Conservation (phyloP, 768 basidiomycete genomes). For the Suillus paluster region DNA sequence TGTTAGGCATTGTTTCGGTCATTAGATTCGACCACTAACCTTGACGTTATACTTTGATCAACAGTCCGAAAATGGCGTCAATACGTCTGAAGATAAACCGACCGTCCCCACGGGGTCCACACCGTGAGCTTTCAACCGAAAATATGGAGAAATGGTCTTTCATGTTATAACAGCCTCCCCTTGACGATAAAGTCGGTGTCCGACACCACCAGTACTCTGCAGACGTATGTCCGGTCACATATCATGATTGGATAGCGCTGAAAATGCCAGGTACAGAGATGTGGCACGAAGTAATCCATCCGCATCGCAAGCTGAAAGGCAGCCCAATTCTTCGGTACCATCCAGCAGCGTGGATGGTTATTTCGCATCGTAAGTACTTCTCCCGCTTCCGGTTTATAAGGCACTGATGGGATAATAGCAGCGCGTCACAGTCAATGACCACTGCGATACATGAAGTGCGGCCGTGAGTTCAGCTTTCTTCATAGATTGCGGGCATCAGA, state of each 20-base stretch:
- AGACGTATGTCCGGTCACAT: not conserved
- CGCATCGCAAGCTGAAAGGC: not conserved
- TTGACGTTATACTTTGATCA: not conserved
- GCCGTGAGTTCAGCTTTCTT: not conserved
- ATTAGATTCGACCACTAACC: not conserved
- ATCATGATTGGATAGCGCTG: not conserved
- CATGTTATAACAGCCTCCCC: not conserved
- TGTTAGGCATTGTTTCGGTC: not conserved
- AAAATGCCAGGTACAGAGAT: not conserved
- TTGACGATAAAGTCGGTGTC: not conserved
- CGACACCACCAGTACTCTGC: not conserved
- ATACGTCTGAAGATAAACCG: not conserved
- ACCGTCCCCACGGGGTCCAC: not conserved
- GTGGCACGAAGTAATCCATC: not conserved
- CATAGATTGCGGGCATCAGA: not conserved
- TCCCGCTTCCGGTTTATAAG: not conserved
- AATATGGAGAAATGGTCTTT: not conserved
- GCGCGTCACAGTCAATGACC: not conserved
- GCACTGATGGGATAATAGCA: not conserved
- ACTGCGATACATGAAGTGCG: not conserved
- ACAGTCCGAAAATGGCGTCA: not conserved
- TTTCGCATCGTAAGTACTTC: not conserved
- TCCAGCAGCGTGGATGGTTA: not conserved
- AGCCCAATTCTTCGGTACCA: not conserved
- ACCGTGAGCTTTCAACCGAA: not conserved